Percentiles rank a stretch among this genome's conserved stretches.
Conservation (phyloP, 345 rosid species). For the Eutrema japonicum region DNA sequence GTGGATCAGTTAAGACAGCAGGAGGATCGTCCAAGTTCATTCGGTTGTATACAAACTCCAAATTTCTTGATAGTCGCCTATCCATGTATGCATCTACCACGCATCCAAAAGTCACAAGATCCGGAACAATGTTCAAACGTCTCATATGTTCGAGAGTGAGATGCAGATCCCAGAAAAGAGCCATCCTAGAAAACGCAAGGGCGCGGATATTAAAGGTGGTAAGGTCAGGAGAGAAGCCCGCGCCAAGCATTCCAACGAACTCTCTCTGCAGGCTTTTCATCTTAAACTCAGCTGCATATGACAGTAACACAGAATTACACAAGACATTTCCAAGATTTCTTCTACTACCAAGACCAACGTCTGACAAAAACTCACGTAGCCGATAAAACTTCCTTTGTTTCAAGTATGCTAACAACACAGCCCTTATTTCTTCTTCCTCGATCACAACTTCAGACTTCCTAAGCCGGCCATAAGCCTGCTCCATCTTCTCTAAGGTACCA, state of each 20-base stretch:
- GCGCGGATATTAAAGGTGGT: constrained; percentile 79
- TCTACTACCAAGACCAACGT: constrained; percentile 70
- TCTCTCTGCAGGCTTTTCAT: constrained; percentile 91
- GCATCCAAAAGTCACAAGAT: constrained; percentile 82
- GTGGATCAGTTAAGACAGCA: constrained; percentile 57
- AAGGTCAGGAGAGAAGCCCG: constrained; percentile 74
- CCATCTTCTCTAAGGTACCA: constrained; percentile 66
- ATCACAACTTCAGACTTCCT: constrained; percentile 60
- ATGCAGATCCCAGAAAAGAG: constrained; percentile 88
- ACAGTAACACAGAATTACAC: constrained; percentile 79
- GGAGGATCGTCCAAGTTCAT: constrained; percentile 64
- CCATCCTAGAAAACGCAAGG: constrained; percentile 78
- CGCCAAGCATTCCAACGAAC: constrained; percentile 60
- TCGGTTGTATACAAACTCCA: constrained; percentile 62
- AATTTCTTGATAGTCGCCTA: constrained; percentile 62
- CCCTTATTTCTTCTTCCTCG: constrained; percentile 60
- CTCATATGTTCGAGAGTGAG: constrained; percentile 85
- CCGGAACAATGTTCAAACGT: constrained; percentile 60
- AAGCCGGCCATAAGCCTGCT: constrained; percentile 60
- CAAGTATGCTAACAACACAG: constrained; percentile 58
- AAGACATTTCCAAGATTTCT: constrained; percentile 64
- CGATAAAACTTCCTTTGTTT: constrained; percentile 53
- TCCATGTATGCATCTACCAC: constrained; percentile 87
- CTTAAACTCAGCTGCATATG: constrained; percentile 81
- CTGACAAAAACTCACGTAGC: constrained; percentile 64